A percentile compares a stretch with the other conserved stretches of the same genome.
Evolutionary conservation across 2,329 filamentous ascomycete genomes (phyloP).

Genomic region (Claviceps sp.): DNA sequence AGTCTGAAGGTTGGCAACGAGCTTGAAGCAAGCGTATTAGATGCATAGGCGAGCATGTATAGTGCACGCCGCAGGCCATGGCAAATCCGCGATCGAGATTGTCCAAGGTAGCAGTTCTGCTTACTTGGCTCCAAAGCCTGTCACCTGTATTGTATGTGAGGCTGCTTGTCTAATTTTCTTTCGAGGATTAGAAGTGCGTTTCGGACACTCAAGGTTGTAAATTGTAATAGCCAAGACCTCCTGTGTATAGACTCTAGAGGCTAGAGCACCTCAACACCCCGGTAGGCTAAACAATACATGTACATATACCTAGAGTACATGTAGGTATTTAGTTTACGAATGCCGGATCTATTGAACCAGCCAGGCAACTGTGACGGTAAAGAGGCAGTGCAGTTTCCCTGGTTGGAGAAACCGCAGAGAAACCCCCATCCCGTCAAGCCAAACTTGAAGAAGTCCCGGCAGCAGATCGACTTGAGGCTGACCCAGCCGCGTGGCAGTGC

Average conservation of each 20-base stretch:
- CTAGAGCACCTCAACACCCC: no score
- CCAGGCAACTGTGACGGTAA: neutral
- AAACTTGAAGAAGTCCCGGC: neutral
- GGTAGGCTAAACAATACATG: no score
- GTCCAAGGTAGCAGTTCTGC: neutral
- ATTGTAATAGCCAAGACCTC: no score
- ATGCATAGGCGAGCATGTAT: no score
- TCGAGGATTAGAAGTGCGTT: neutral
- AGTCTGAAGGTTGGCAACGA: no score
- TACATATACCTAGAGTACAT: neutral
- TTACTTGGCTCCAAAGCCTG: neutral
- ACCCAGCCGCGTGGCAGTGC: conserved; percentile 1
- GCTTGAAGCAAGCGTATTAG: no score
- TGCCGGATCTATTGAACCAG: neutral
- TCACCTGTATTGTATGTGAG: neutral
- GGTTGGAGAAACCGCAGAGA: neutral
- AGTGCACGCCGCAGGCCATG: neutral
- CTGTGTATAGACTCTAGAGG: no score
- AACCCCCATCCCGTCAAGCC: neutral
- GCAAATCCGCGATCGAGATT: neutral
- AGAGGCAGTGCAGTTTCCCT: neutral
- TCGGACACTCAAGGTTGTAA: no score
- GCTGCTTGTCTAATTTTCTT: neutral
- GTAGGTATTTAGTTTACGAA: neutral
- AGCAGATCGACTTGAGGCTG: neutral